Conservation (phyloP, 2,329 filamentous ascomycete species). For the Cercospora sp. region DNA sequence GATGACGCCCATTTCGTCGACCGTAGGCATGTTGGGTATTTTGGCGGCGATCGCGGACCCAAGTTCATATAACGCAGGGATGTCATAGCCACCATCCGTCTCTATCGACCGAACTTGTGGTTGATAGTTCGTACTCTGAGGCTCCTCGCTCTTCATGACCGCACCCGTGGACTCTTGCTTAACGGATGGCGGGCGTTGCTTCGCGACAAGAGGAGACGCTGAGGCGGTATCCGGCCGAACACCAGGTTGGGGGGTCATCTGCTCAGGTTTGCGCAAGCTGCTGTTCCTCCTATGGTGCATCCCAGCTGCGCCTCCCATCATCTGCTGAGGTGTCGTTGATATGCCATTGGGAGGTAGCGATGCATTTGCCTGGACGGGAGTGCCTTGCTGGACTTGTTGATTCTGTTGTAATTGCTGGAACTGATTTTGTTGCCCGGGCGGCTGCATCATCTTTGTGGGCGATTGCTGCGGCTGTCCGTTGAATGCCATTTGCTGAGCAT, state of each 20-base stretch:
- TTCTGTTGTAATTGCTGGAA: slow-evolving; percentile 33
- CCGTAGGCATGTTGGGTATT: slow-evolving; percentile 72
- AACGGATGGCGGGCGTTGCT: slow-evolving; percentile 34
- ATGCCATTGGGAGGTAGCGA: slow-evolving; percentile 50
- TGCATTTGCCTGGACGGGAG: slow-evolving; percentile 49
- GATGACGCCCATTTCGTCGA: slow-evolving; percentile 79
- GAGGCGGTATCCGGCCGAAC: slow-evolving; percentile 24
- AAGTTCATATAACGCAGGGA: slow-evolving; percentile 63
- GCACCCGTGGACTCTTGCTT: slow-evolving; percentile 33
- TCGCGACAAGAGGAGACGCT: slow-evolving; percentile 34
- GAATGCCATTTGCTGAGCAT: slow-evolving; percentile 45
- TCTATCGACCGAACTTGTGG: slow-evolving; percentile 31
- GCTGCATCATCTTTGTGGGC: slow-evolving; percentile 38
- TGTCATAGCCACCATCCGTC: slow-evolving; percentile 66
- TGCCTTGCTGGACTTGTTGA: slow-evolving; percentile 39
- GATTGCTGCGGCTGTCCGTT: slow-evolving; percentile 36
- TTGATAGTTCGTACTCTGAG: slow-evolving; percentile 37
- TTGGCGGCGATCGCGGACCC: slow-evolving; percentile 66
- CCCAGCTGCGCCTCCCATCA: slow-evolving; percentile 38
- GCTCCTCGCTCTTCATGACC: slow-evolving; percentile 38
- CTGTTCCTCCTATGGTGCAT: slow-evolving; percentile 37
- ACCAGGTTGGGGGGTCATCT: slow-evolving; percentile 34
- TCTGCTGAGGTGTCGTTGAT: slow-evolving; percentile 50
- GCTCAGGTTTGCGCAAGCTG: slow-evolving; percentile 34
- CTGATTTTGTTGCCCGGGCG: slow-evolving; percentile 28